A percentile compares a stretch with the other conserved stretches of the same genome.
phyloP scores from a whole-genome alignment of 768 basidiomycete genomes.

The Mrakia blollopis region DNA sequence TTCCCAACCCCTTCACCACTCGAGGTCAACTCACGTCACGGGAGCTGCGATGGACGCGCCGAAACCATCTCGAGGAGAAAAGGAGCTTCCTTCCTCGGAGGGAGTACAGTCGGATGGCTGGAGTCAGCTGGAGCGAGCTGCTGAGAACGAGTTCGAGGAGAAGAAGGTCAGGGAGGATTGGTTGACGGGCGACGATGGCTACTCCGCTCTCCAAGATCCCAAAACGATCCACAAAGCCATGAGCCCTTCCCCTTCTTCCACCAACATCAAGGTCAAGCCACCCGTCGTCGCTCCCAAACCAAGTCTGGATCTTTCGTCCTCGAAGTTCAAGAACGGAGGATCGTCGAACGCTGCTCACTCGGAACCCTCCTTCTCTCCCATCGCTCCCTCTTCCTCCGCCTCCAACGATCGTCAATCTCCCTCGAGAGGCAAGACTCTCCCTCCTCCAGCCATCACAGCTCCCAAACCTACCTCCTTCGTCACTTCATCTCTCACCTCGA shows the following conservation, averaged over 20 bases:
- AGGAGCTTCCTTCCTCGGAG: neutral
- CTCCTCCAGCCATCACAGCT: neutral
- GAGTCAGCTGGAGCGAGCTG: neutral
- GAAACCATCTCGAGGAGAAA: neutral
- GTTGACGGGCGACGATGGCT: constrained; percentile 19
- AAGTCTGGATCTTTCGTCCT: neutral
- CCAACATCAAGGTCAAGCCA: neutral
- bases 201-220: neutral
- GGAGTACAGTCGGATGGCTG: neutral
- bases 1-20: neutral
- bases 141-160: neutral
- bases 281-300: constrained; percentile 24
- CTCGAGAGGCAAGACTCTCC: neutral
- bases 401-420: constrained; percentile 3
- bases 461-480: neutral
- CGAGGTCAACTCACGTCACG: constrained; percentile 24
- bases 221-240: constrained; percentile 7
- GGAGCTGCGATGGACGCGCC: constrained; percentile 6
- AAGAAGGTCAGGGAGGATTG: constrained; percentile 10
- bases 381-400: neutral
- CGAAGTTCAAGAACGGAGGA: neutral
- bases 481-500: neutral
- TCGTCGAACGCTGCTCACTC: neutral
- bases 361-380: neutral
- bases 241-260: neutral